These are phyloP conservation scores for Ramalina peruviana DNA, from an alignment of 495 filamentous ascomycete genomes.

Conservation along the genomic window DNA sequence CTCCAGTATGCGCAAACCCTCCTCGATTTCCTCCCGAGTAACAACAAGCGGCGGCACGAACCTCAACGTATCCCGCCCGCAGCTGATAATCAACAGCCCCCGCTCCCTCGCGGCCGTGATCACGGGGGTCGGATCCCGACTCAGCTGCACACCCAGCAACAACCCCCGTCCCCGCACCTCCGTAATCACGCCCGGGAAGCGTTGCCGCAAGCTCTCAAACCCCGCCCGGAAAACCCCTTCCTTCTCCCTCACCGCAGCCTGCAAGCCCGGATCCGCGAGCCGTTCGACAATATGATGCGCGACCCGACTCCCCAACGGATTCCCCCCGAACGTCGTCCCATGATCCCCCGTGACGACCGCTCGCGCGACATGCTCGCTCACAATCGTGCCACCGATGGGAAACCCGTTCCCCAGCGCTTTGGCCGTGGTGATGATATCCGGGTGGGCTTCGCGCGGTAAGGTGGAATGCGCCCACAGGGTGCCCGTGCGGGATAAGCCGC, in stretches of 20 bases:
- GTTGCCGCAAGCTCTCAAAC: slow-evolving; percentile 46
- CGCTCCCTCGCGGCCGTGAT: slow-evolving; percentile 77
- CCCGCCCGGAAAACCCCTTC: slow-evolving; percentile 47
- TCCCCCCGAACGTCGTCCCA: slow-evolving; percentile 93
- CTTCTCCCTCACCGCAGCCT: slow-evolving; percentile 49
- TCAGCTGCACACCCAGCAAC: slow-evolving; percentile 74
- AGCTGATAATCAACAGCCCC: slow-evolving; percentile 81
- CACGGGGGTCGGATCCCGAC: slow-evolving; percentile 50
- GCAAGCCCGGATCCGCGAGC: slow-evolving; percentile 50
- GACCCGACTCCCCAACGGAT: slow-evolving; percentile 73
- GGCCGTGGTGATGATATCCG: slow-evolving; percentile 84
- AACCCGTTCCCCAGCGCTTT: slow-evolving; percentile 96
- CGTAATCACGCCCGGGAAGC: slow-evolving; percentile 55
- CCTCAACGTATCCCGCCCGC: slow-evolving; percentile 73
- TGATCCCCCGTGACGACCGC: slow-evolving; percentile 87
- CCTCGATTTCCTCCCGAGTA: slow-evolving; percentile 57
- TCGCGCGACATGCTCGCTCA: slow-evolving; percentile 55
- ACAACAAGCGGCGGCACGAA: slow-evolving; percentile 78
- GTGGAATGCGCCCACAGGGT: slow-evolving; percentile 72
- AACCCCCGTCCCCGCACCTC: slow-evolving; percentile 76
- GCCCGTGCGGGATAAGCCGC: slow-evolving; percentile 77
- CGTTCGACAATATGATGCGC: slow-evolving; percentile 73
- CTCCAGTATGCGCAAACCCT: slow-evolving; percentile 61
- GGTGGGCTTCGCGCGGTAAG: slow-evolving; percentile 57
- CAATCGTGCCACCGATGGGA: slow-evolving; percentile 83